Evolutionary conservation across 2,329 filamentous ascomycete genomes (phyloP).

Genomic region (Pezicula neosporulosa): DNA sequence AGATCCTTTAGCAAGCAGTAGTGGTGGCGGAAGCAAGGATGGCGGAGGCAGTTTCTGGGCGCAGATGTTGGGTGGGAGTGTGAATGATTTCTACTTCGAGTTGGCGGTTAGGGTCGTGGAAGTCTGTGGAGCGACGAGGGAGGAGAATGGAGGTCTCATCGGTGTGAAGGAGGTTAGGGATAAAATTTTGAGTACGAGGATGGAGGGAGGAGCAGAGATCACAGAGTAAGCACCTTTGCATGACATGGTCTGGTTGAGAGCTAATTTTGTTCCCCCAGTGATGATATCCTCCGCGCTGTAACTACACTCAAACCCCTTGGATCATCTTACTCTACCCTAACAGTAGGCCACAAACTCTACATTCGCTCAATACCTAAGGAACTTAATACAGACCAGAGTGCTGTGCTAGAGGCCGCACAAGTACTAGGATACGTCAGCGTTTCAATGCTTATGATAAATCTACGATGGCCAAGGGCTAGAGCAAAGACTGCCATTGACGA

Average conservation of each 20-base stretch:
- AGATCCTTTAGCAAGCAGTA: slow-evolving; percentile 78
- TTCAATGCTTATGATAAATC: slow-evolving; percentile 82
- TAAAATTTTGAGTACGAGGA: slow-evolving; percentile 67
- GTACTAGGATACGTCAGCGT: slow-evolving; percentile 86
- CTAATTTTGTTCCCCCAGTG: slow-evolving; percentile 40
- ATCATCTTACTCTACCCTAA: slow-evolving; percentile 80
- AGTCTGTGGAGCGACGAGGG: slow-evolving; percentile 79
- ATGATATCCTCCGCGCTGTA: slow-evolving; percentile 88
- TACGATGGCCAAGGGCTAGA: slow-evolving; percentile 79
- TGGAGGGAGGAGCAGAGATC: slow-evolving; percentile 72
- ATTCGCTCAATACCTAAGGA: slow-evolving; percentile 94
- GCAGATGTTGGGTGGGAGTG: slow-evolving; percentile 83
- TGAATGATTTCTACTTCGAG: slow-evolving; percentile 99
- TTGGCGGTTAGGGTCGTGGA: slow-evolving; percentile 94
- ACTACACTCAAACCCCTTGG: slow-evolving; percentile 83
- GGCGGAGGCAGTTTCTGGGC: slow-evolving; percentile 76
- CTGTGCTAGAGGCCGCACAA: slow-evolving; percentile 87
- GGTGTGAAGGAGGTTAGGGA: slow-evolving; percentile 78
- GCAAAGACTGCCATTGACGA: slow-evolving; percentile 91
- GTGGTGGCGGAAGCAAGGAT: slow-evolving; percentile 44
- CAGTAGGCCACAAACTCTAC: slow-evolving; percentile 79
- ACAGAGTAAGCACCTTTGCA: slow-evolving; percentile 58
- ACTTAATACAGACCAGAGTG: slow-evolving; percentile 89
- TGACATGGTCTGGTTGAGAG: background rate
- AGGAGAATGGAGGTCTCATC: slow-evolving; percentile 90